Evolutionary conservation across 2,329 filamentous ascomycete species (phyloP).

Genomic region (Botryotinia calthae): DNA sequence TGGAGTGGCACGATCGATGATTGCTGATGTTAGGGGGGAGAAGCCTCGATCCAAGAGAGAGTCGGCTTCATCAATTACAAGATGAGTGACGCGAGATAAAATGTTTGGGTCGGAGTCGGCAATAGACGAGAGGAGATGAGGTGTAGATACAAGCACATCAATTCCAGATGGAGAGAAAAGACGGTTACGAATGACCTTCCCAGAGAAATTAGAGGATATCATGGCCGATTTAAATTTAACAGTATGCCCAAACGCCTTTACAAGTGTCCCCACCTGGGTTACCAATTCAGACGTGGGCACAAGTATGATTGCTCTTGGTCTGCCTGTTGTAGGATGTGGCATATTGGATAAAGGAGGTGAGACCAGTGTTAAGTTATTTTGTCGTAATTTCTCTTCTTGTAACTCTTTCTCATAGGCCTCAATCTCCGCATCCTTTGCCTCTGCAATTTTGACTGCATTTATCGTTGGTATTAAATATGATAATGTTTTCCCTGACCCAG

Average conservation of each 20-base stretch:
- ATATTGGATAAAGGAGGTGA: slow-evolving; percentile 58
- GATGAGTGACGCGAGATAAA: slow-evolving; percentile 82
- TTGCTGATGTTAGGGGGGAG: slow-evolving; percentile 73
- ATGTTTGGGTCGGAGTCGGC: slow-evolving; percentile 88
- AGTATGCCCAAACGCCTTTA: slow-evolving; percentile 79
- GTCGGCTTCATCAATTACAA: slow-evolving; percentile 94
- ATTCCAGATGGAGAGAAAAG: slow-evolving; percentile 79
- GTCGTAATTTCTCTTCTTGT: slow-evolving; percentile 52
- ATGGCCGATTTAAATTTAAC: slow-evolving; percentile 83
- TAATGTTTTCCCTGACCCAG: slow-evolving; percentile 93
- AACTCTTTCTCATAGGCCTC: slow-evolving; percentile 59
- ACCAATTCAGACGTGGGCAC: slow-evolving; percentile 93
- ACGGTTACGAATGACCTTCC: slow-evolving; percentile 77
- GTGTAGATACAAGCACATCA: slow-evolving; percentile 83
- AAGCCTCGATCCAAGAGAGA: slow-evolving; percentile 94
- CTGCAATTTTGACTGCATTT: slow-evolving; percentile 78
- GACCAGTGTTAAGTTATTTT: slow-evolving; percentile 61
- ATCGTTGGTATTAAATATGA: slow-evolving; percentile 85
- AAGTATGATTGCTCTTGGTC: slow-evolving; percentile 80
- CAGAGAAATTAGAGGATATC: slow-evolving; percentile 73
- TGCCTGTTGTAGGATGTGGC: slow-evolving; percentile 69
- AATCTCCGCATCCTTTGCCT: slow-evolving; percentile 57
- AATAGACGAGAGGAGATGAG: slow-evolving; percentile 84
- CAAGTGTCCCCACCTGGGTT: slow-evolving; percentile 75
- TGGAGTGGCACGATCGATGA: slow-evolving; percentile 77